phyloP scores from a whole-genome alignment of 2,329 filamentous ascomycete species.

The Dothideomycetidae sp. region DNA sequence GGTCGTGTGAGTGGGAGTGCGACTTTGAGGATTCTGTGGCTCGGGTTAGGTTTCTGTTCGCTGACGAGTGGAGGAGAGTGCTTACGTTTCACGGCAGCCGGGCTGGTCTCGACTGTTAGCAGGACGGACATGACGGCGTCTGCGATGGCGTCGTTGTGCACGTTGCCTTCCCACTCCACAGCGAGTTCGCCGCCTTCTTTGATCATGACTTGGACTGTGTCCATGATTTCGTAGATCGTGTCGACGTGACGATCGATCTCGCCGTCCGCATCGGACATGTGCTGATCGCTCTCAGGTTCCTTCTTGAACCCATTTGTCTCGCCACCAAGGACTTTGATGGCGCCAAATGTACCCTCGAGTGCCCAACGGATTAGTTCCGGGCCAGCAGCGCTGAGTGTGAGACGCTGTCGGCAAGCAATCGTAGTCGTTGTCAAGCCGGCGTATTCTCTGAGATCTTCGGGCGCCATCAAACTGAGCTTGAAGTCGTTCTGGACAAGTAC shows the following conservation, averaged over 20 bases:
- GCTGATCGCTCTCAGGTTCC: slow-evolving; percentile 21
- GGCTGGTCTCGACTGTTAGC: slow-evolving; percentile 82
- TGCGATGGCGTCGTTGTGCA: slow-evolving; percentile 95
- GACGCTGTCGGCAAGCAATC: slow-evolving; percentile 79
- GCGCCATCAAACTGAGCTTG: slow-evolving; percentile 91
- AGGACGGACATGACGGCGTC: slow-evolving; percentile 91
- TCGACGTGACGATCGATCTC: slow-evolving; percentile 28
- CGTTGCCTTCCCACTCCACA: slow-evolving; percentile 94
- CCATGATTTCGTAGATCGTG: slow-evolving; percentile 61
- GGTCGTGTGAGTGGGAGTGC: slow-evolving; percentile 33
- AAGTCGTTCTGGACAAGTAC: slow-evolving; percentile 97
- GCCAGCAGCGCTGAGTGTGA: slow-evolving; percentile 76
- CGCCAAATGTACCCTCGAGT: slow-evolving; percentile 84
- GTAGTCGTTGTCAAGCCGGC: slow-evolving; percentile 93
- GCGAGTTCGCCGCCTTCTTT: slow-evolving; percentile 56
- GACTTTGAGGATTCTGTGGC: slow-evolving; percentile 27
- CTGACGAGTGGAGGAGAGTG: slow-evolving; percentile 11
- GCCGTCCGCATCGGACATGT: slow-evolving; percentile 17
- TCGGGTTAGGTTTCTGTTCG: too few species aligned
- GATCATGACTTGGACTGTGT: slow-evolving; percentile 58
- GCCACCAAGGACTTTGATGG: slow-evolving; percentile 41
- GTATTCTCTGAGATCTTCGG: slow-evolving; percentile 89
- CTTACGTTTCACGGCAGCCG: slow-evolving; percentile 82
- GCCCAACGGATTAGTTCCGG: slow-evolving; percentile 89
- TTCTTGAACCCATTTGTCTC: slow-evolving; percentile 20